phyloP scores from a whole-genome alignment of 1,139 yeast genomes.

The Fermentozyma sake region DNA sequence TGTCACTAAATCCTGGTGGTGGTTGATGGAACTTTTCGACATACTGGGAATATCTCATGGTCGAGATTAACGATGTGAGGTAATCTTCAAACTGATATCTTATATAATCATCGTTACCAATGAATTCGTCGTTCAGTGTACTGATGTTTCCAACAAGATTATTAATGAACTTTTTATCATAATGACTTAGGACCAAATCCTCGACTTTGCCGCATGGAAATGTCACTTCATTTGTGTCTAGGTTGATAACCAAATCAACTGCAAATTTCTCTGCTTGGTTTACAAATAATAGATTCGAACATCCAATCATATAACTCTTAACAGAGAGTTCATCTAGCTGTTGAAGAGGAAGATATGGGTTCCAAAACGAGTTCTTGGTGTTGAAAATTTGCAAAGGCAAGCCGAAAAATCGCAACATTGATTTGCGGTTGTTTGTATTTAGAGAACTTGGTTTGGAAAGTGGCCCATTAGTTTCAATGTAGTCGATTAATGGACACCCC shows the following conservation, averaged over 20 bases:
- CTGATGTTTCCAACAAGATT: slow-evolving; percentile 21
- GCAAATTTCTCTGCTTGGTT: slow-evolving; percentile 60
- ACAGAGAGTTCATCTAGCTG: slow-evolving; percentile 75
- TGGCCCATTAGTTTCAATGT: slow-evolving; percentile 46
- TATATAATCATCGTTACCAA: slow-evolving; percentile 87
- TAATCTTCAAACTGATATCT: slow-evolving; percentile 89
- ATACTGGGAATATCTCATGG: slow-evolving; percentile 67
- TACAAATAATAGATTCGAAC: slow-evolving; percentile 77
- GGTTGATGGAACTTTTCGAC: slow-evolving; percentile 35
- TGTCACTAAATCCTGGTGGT: slow-evolving; percentile 42
- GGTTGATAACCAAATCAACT: slow-evolving; percentile 39
- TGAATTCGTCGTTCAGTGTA: slow-evolving; percentile 21
- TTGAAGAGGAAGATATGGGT: slow-evolving; percentile 89
- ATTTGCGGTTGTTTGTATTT: slow-evolving; percentile 71
- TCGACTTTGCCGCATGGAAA: slow-evolving; percentile 42
- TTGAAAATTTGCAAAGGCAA: slow-evolving; percentile 84
- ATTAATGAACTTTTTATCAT: slow-evolving; percentile 75
- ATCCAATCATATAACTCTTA: slow-evolving; percentile 72
- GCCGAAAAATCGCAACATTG: slow-evolving; percentile 78
- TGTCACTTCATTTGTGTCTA: slow-evolving; percentile 30
- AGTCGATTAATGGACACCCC: slow-evolving; percentile 72
- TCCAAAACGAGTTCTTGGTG: slow-evolving; percentile 77
- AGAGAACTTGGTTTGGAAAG: slow-evolving; percentile 63
- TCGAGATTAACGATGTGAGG: slow-evolving; percentile 66
- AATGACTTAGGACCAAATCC: slow-evolving; percentile 49